Evolutionary conservation across 1,284 basidiomycete species (phyloP).

Genomic region (Irpex lacteus): DNA sequence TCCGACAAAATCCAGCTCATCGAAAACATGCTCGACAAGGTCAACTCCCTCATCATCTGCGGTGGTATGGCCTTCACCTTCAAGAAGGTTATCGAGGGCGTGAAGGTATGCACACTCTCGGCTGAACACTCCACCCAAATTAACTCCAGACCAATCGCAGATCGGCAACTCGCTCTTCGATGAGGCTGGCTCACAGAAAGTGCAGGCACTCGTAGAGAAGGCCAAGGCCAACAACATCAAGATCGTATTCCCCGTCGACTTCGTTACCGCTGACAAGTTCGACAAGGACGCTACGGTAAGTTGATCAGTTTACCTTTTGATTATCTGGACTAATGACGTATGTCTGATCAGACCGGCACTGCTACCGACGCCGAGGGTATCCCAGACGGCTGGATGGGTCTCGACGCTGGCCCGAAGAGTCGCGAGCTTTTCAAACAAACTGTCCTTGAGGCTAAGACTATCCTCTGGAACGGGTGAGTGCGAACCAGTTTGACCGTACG

Average conservation of each 20-base stretch:
- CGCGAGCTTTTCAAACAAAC: constrained; percentile 78
- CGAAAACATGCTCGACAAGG: constrained; percentile 99
- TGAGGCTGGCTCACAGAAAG: constrained; percentile 87
- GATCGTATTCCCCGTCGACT: constrained; percentile 95
- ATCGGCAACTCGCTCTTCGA: constrained; percentile 98
- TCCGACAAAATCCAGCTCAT: constrained; percentile 99
- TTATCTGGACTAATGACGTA: neutral
- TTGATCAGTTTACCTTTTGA: neutral
- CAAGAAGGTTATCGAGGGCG: constrained; percentile 89
- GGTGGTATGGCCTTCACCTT: constrained; percentile 99
- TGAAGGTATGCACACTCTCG: constrained; percentile 47
- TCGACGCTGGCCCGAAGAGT: constrained; percentile 86
- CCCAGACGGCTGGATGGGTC: constrained; percentile 92
- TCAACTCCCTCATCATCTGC: constrained; percentile 94
- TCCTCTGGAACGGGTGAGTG: constrained; percentile 93
- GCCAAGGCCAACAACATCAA: constrained; percentile 94
- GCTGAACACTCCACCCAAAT: constrained; percentile 6
- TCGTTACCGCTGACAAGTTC: constrained; percentile 93
- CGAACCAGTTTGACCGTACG: neutral
- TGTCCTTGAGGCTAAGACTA: constrained; percentile 90
- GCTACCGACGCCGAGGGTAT: constrained; percentile 88
- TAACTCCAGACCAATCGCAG: constrained; percentile 31
- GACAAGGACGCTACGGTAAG: constrained; percentile 83
- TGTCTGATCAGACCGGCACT: constrained; percentile 51
- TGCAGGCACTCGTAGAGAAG: constrained; percentile 83